Base-by-base conservation (phyloP, 75 land plant species). In the Cunninghamia lanceolata region DNA sequence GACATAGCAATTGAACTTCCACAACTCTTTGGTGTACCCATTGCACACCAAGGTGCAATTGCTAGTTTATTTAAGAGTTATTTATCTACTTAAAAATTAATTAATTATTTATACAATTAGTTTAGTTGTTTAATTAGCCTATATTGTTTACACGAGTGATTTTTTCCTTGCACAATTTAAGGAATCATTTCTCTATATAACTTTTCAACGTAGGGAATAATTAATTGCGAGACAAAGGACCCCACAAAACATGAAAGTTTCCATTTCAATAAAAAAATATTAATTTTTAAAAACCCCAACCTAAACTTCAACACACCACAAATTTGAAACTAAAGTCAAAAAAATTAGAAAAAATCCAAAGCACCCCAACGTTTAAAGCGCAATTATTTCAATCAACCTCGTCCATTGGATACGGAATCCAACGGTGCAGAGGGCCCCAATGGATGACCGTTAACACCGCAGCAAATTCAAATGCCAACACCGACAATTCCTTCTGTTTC, bases 341-440 rank as follows among this genome's bases (percentile, higher is more conserved):
- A n/a, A 50, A 50, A 13, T 13, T 32, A 73, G 36, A 73, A 34
- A 32, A 73, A 73, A 11, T 34, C 38, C 75, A 30, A 73, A 30
- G 16, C 34, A 25, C 11, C 75, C 36, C 75, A 73, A 73, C 34
- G 75, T 73, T 10, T 34, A 5, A 63, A 63, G 36, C 36, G 75
- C 36, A 73, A 73, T 73, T 34, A 73, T 73, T 1, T 73, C 75
- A 73, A 73, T 34, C 36, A 80, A 45, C 9, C 82, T 80, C 4
- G 50, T 45, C 82, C 45, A 39, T 80, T 10, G 47, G 82, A 80
- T 80, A 25, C 47, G 52, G 82, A 43, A 80, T 80, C 82, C 82
- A 80, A 80, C 82, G 82, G 82, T 40, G 82, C n/a, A 80, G 82
- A 80, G 30, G 82, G 82, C 50, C 82, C 82, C 82, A n/a, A 45